These are phyloP conservation scores for Dinochytrium kinnereticum DNA, from an alignment of 371 early-diverging fungal genomes.

Conservation along the genomic window DNA sequence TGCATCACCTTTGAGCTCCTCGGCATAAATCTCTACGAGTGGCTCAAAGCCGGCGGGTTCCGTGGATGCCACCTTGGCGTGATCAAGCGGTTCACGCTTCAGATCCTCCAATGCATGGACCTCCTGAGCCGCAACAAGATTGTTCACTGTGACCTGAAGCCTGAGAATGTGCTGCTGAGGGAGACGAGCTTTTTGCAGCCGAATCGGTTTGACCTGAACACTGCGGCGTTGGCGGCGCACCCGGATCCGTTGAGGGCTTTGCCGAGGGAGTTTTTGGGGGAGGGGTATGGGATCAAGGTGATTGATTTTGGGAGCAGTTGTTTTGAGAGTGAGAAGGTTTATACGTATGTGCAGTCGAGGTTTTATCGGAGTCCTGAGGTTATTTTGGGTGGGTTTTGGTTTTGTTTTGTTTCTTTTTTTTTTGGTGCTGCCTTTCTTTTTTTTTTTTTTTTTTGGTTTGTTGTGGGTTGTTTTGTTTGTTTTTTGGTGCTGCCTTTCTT, in stretches of 20 bases:
- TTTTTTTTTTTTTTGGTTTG: neutral
- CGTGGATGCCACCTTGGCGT: constrained; percentile 86
- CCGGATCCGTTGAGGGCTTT: constrained; percentile 21
- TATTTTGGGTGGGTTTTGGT: constrained; percentile 70
- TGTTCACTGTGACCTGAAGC: constrained; percentile 98
- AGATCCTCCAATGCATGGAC: constrained; percentile 84
- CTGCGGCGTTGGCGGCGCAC: constrained; percentile 7
- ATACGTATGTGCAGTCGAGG: constrained; percentile 97
- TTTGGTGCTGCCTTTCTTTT: neutral
- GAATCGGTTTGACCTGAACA: constrained; percentile 34
- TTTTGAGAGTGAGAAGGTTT: constrained; percentile 82
- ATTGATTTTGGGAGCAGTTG: constrained; percentile 99
- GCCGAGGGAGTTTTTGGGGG: constrained; percentile 44
- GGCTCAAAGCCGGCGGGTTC: constrained; percentile 93
- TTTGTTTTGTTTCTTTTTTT: neutral
- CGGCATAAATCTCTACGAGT: constrained; percentile 96
- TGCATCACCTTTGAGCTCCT: constrained; percentile 96
- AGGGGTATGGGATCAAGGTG: constrained; percentile 81
- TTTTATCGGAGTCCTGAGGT: constrained; percentile 99
- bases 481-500: neutral
- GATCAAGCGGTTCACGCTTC: constrained; percentile 81
- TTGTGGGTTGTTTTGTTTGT: neutral
- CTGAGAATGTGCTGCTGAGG: constrained; percentile 65
- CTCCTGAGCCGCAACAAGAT: constrained; percentile 77
- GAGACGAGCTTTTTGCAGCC: constrained; percentile 35